Evolutionary conservation across 2,329 filamentous ascomycete species (phyloP).

Genomic region (Alternaria postmessia): DNA sequence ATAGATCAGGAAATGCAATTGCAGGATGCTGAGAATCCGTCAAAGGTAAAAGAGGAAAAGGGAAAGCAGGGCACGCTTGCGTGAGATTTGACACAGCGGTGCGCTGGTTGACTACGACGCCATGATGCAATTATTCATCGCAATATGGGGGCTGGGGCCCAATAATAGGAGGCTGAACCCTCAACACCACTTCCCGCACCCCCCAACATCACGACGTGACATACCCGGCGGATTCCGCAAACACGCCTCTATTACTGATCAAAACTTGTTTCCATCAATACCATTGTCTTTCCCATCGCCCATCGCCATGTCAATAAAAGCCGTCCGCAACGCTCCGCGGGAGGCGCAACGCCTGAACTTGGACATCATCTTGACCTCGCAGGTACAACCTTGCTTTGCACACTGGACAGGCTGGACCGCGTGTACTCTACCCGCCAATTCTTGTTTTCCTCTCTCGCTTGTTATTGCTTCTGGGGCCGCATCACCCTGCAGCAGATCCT

Average conservation of each 20-base stretch:
- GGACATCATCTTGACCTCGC: conserved; percentile 3
- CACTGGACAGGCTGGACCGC: background rate
- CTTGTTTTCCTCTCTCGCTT: background rate
- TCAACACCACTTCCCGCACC: conserved; percentile 19
- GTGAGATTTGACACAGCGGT: conserved; percentile 24
- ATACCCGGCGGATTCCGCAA: background rate
- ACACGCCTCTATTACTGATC: background rate
- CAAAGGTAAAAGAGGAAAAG: conserved; percentile 8
- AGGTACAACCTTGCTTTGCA: background rate
- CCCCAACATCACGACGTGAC: background rate
- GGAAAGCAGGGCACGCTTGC: conserved; percentile 17
- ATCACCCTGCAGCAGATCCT: background rate
- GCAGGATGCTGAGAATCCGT: conserved; percentile 4
- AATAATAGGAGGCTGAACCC: conserved; percentile 36
- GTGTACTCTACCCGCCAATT: background rate
- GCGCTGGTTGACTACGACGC: conserved; percentile 24
- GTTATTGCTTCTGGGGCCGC: background rate
- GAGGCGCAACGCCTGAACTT: conserved; percentile 5
- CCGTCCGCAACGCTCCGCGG: conserved; percentile 9
- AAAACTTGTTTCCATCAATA: background rate
- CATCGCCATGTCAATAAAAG: background rate
- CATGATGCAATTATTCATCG: conserved; percentile 41
- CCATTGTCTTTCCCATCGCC: background rate
- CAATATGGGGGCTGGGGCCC: conserved; percentile 37
- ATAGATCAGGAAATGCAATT: conserved; percentile 5